Evolutionary conservation across 257 asterid species (phyloP).

Genomic region (Parsonsia alboflavescens): DNA sequence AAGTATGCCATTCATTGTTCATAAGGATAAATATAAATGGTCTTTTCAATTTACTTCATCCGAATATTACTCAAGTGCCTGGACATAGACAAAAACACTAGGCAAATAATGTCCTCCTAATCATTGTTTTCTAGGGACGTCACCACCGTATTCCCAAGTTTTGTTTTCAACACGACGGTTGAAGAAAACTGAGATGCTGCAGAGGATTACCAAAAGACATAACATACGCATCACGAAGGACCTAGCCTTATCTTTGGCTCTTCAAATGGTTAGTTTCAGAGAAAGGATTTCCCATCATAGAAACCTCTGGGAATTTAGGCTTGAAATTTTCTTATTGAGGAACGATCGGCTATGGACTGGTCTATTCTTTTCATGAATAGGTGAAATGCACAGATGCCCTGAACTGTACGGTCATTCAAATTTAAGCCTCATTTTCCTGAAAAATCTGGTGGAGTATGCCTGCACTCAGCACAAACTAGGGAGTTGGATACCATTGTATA

Average conservation of each 20-base stretch:
- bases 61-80: not conserved
- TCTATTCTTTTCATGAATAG: not conserved
- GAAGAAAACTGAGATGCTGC: constrained; percentile 48
- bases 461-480: not conserved
- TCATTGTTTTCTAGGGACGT: constrained; percentile 39
- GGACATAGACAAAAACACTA: not conserved
- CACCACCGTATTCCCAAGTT: constrained; percentile 63
- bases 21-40: not conserved
- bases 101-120: not conserved
- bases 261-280: not conserved
- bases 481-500: not conserved
- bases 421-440: not conserved
- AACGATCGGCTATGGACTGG: not conserved
- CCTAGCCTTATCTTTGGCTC: not conserved
- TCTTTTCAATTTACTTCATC: not conserved
- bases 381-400: not conserved
- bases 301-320: not conserved
- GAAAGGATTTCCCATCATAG: not conserved
- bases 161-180: constrained; percentile 58
- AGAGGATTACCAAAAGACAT: not conserved
- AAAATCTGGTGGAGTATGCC: not conserved
- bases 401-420: not conserved
- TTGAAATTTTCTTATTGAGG: not conserved
- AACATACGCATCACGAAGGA: not conserved
- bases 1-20: constrained; percentile 33